Base-by-base conservation (phyloP, 2,329 filamentous ascomycete genomes). In the Colletotrichum ledebouriae region DNA sequence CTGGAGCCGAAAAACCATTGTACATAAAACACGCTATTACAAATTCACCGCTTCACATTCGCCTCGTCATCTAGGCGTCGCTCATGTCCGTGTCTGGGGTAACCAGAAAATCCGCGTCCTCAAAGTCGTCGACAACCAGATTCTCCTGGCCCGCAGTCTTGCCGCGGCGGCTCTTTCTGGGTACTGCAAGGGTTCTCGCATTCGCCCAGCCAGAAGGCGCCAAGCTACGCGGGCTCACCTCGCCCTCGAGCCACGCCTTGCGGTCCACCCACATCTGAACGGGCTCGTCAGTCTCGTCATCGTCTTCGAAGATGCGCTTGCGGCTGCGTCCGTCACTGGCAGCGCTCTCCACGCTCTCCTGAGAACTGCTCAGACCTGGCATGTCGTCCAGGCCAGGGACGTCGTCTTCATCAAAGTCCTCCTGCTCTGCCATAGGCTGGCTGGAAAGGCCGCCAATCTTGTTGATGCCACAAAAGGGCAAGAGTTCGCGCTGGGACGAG, bases 401-500 rank as follows among this genome's bases (percentile, higher is more conserved):
- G 3, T 37, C 53, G 20, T 29, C 20, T 15, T 73, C 73, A 49
- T 78, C 74, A 17, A 74, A 68, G 39, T 58, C 71, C 5, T 72
- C 70, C n/a, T 70, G 60, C 41, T 72, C 72, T 37, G 55, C 79
- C 22, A 81, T 77, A 13, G 87, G 83, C 76, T 94, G 91, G 33
- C 85, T 82, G 34, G 86, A 86, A 47, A 90, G 80, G 0, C 92
- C 92, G 44, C 92, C 92, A 63, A 92, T 84, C 74, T 90, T 94
- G 80, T 93, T 86, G 72, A 96, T 85, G 29, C 93, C 94, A 76
- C 93, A 95, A 76, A 94, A 97, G 0, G 94, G 93, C 7, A 90
- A 82, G 4, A 97, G 83, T 76, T 96, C 94, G 37, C 86, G 83
- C 41, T 80, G 78, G 6, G 75, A 71, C 5, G 75, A 74, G 62